Base-by-base conservation (phyloP, 2,329 filamentous ascomycete genomes). In the Leptographium wingfieldii region DNA sequence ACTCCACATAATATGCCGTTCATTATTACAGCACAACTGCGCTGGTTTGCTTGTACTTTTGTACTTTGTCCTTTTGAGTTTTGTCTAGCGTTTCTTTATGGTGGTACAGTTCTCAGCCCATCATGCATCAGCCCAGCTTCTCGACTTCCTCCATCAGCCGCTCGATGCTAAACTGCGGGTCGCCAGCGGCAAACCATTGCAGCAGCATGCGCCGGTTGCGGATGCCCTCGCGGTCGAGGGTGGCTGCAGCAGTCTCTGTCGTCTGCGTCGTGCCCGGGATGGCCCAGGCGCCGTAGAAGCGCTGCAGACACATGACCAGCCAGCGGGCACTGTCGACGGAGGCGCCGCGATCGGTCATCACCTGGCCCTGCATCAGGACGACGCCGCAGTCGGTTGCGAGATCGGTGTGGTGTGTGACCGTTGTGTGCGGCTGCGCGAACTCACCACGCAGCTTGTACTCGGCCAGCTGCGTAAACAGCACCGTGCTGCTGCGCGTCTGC, bases 401-500 rank as follows among this genome's bases (percentile, higher is more conserved):
- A 72, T 99, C 94, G 19, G 87, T 75, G 73, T 99, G 90, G 73
- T 97, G 91, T 49, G 92, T 96, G 59, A 97, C 78, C 3, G 90
- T 96, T 0, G 94, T 99, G 70, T 99, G 94, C 55, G 94, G 92
- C 72, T 87, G 84, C 53, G 90, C 90, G 69, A 85, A 99, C 72
- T 96, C 89, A 57, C 92, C 92, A 57, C 92, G 81, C 61, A 90
- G 75, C 78, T 97, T 96, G 76, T 88, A 99, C 71, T 96, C 90
- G 19, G 90, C 92, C 38, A 99, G 80, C 69, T 94, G 88, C 0
- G 94, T 99, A 75, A 99, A 97, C 40, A 99, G 84, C 6, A 97
- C 86, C 0, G 87, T 90, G 61, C 81, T 83, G 58, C 58, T 27
- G 49, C 49, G 16, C 31, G 52, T 16, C 48, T 35, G 33, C 38